A percentile compares a stretch with the other conserved stretches of the same genome.
These are phyloP conservation scores for Crepidotus variabilis DNA, from an alignment of 768 basidiomycete genomes.

Conservation along the genomic window DNA sequence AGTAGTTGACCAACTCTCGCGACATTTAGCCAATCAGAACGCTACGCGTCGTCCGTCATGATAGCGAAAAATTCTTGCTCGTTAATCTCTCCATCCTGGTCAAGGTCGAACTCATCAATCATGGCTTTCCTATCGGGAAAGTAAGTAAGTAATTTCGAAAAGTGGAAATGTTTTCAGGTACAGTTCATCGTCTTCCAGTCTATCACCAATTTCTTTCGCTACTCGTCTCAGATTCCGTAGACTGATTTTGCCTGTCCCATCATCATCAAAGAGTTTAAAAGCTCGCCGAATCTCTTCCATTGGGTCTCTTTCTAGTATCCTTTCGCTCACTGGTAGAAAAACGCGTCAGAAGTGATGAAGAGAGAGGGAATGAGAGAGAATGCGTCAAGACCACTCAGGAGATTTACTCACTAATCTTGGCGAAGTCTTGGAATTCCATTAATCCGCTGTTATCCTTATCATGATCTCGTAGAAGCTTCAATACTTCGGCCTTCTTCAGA, in stretches of 20 bases:
- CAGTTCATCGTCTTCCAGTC: slow-evolving; percentile 95
- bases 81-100: slow-evolving; percentile 96
- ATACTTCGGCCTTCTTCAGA: slow-evolving; percentile 95
- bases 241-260: slow-evolving; percentile 91
- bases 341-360: background rate
- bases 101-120: slow-evolving; percentile 99
- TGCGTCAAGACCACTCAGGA: slow-evolving; percentile 4
- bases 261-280: slow-evolving; percentile 96
- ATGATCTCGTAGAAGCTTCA: slow-evolving; percentile 90
- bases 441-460: slow-evolving; percentile 78
- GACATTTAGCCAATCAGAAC: background rate
- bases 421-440: slow-evolving; percentile 93
- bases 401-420: slow-evolving; percentile 79
- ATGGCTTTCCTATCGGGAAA: slow-evolving; percentile 80
- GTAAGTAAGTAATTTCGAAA: slow-evolving; percentile 1
- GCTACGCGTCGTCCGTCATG: slow-evolving; percentile 88
- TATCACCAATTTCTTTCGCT: slow-evolving; percentile 95
- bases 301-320: slow-evolving; percentile 91
- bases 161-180: slow-evolving; percentile 39
- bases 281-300: slow-evolving; percentile 95
- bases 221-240: slow-evolving; percentile 88
- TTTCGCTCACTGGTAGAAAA: slow-evolving; percentile 74
- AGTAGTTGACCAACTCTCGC: no score
- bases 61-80: slow-evolving; percentile 96
- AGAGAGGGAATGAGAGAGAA: background rate